Evolutionary conservation across 2,329 filamentous ascomycete genomes (phyloP).

Genomic region (Colletotrichum kahawae): DNA sequence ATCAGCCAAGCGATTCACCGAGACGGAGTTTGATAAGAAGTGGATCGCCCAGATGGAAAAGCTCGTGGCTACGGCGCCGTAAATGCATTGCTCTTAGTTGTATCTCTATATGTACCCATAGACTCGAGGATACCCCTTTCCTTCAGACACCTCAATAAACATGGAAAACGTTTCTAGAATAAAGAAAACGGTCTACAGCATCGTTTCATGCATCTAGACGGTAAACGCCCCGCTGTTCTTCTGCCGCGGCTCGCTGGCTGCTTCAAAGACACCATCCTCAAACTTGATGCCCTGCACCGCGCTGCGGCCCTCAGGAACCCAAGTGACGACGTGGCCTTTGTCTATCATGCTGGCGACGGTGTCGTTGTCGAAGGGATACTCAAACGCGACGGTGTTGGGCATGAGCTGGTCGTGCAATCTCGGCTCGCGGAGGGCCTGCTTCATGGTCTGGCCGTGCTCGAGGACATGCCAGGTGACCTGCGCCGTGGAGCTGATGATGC

Average conservation of each 20-base stretch:
- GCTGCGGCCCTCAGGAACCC: conserved; percentile 67
- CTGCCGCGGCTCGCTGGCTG: conserved; percentile 78
- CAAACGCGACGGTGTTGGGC: conserved; percentile 71
- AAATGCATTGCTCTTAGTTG: conserved; percentile 12
- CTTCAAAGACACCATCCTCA: conserved; percentile 74
- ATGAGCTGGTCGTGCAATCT: conserved; percentile 84
- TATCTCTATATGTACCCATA: conserved; percentile 29
- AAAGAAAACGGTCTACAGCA: not conserved
- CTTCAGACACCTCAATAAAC: conserved; percentile 14
- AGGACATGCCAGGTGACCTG: conserved; percentile 77
- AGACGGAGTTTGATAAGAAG: conserved; percentile 79
- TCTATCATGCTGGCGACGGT: conserved; percentile 67
- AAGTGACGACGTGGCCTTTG: conserved; percentile 75
- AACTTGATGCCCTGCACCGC: conserved; percentile 73
- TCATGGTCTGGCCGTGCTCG: conserved; percentile 64
- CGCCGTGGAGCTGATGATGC: conserved; percentile 82
- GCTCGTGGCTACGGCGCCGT: conserved; percentile 58
- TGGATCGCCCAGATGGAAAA: conserved; percentile 80
- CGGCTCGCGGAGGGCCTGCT: conserved; percentile 67
- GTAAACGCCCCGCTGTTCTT: conserved; percentile 70
- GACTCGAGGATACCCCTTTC: conserved; percentile 42
- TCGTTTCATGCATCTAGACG: conserved; percentile 28
- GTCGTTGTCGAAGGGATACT: conserved; percentile 69
- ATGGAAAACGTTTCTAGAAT: not conserved
- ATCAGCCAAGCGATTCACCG: conserved; percentile 85